Base-by-base conservation (phyloP, 1,139 yeast genomes). In the Diutina ranongensis region DNA sequence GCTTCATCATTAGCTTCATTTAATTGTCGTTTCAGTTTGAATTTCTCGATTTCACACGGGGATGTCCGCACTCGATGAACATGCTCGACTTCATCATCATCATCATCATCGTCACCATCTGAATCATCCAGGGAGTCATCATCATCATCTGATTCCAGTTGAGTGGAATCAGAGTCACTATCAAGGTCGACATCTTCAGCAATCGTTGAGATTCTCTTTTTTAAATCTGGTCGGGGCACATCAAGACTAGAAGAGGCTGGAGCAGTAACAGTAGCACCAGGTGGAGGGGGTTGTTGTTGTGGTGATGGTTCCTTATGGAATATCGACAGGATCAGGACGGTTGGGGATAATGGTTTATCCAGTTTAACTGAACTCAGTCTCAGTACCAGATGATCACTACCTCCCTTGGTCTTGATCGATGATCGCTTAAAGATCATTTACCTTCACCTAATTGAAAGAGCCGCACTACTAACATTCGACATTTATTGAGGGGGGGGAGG, bases 1-100 rank as follows among this genome's bases (percentile, higher is more conserved):
- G 61, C 63, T 49, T 65, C 71, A 45, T 64, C 66, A 49, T 64
- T 58, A 12, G 70, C 71, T 3, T 53, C 46, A 4, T 53, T 60
- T 1, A 55, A 55, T 28, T 62, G 51, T 40, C 53, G 18, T 52
- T 49, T 41, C 34, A 40, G 44, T 9, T 33, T 20, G 3, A 9
- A 18, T 19, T 20, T 40, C 12, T 20, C 35, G 12, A 12, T 7
- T 2, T 19, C 4, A n/a, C 33, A 28, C 12, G 22, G 22, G 13
- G 18, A 54, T 13, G 52, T 49, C 44, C 61, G 60, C 12, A 63
- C 49, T 10, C 57, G 56, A 48, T 65, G 71, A 8, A 54, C 45
- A 47, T 66, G 71, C 21, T 49, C 55, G 27, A 49, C 54, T 21
- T 48, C 48, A 9, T 50, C 53, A 8, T 52, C 54, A 18, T 48